These are phyloP conservation scores for Aspergillus sp. DNA, from an alignment of 2,329 filamentous ascomycete genomes.

Conservation along the genomic window DNA sequence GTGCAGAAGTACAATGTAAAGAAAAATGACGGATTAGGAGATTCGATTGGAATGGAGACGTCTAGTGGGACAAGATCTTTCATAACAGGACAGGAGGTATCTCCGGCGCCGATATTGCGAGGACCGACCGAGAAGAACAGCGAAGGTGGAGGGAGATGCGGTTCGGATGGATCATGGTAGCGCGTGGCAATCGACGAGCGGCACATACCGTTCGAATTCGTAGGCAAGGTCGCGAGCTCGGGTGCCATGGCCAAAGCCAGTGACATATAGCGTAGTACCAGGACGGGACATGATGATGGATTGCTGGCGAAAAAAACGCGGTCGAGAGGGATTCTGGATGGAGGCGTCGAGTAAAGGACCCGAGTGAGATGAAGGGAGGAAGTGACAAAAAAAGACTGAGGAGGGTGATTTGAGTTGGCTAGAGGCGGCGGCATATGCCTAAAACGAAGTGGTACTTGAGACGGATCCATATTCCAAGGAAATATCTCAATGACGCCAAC, in stretches of 20 bases:
- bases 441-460: neutral
- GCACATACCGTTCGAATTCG: conserved; percentile 99
- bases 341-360: neutral
- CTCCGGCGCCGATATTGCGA: conserved; percentile 23
- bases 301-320: neutral
- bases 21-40: neutral
- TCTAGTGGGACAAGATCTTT: conserved; percentile 9
- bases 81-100: conserved; percentile 13
- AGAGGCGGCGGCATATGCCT: conserved; percentile 7
- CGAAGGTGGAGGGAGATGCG: conserved; percentile 27
- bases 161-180: conserved; percentile 42
- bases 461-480: too few species aligned
- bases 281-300: conserved; percentile 74
- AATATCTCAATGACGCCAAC: too few species aligned
- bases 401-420: neutral
- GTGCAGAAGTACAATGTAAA: conserved; percentile 4
- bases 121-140: conserved; percentile 37
- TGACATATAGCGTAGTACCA: conserved; percentile 94
- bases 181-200: conserved; percentile 46
- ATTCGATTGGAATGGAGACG: conserved; percentile 1
- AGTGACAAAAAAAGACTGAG: conserved; percentile 6
- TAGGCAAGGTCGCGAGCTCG: conserved; percentile 98
- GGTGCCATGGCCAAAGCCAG: conserved; percentile 97
- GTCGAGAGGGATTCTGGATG: neutral
- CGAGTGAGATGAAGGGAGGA: neutral